Conservation (phyloP, 78 protist species). For the Dictyostelium intermedium region DNA sequence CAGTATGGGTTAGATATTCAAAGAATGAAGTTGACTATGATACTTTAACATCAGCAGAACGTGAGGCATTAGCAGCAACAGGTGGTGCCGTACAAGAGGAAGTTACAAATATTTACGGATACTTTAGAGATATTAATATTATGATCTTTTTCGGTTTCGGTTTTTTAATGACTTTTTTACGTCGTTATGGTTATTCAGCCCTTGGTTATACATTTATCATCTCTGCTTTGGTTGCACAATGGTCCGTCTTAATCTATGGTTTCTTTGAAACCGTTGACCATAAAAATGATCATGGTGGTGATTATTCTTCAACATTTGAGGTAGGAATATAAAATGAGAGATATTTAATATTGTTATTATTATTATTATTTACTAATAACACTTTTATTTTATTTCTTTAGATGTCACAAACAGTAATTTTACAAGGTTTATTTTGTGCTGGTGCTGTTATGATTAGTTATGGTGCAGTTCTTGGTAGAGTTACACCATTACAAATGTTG, state of each 20-base stretch:
- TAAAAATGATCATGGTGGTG: slow-evolving; percentile 11
- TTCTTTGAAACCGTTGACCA: slow-evolving; percentile 76
- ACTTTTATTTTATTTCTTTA: background rate
- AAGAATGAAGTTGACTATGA: background rate
- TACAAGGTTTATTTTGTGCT: slow-evolving; percentile 84
- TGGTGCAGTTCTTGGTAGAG: slow-evolving; percentile 95
- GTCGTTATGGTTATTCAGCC: slow-evolving; percentile 80
- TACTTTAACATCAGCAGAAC: background rate
- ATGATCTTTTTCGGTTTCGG: slow-evolving; percentile 98
- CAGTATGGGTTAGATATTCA: slow-evolving; percentile 54
- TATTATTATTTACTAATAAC: background rate
- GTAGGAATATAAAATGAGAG: background rate
- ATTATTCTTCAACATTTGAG: background rate
- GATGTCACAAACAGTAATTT: slow-evolving; percentile 53
- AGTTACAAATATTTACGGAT: slow-evolving; percentile 44
- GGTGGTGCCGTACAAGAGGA: slow-evolving; percentile 11
- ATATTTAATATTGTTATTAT: too few species aligned
- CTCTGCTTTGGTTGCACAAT: slow-evolving; percentile 84
- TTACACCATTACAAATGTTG: slow-evolving; percentile 87
- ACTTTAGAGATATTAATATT: slow-evolving; percentile 89
- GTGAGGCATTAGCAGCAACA: background rate
- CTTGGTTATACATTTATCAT: slow-evolving; percentile 88
- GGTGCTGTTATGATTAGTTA: slow-evolving; percentile 95
- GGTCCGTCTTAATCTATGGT: slow-evolving; percentile 80
- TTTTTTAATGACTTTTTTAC: slow-evolving; percentile 92